Evolutionary conservation across 345 rosid genomes (phyloP).

Genomic region (Luvunga scandens): DNA sequence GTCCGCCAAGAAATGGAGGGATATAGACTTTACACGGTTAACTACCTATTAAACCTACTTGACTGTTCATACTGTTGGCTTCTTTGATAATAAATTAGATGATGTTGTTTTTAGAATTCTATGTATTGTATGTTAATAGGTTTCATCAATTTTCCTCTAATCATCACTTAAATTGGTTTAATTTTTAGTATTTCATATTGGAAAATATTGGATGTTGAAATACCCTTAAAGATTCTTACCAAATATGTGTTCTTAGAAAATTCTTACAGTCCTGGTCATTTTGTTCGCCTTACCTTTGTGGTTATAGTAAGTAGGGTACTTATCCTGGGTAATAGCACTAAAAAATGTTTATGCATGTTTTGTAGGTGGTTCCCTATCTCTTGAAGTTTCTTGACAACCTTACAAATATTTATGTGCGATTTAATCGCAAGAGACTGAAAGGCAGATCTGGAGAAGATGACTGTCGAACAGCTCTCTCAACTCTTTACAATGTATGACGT

Average conservation of each 20-base stretch:
- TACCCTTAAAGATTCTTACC: neutral
- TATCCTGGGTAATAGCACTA: neutral
- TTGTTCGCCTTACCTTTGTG: neutral
- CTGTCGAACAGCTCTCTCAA: conserved; percentile 83
- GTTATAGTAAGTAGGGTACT: neutral
- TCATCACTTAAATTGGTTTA: neutral
- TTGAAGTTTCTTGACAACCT: conserved; percentile 92
- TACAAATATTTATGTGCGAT: conserved; percentile 93
- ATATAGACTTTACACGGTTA: conserved; percentile 93
- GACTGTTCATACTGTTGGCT: neutral
- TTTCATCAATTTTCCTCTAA: neutral
- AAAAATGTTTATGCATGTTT: neutral
- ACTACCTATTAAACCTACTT: conserved; percentile 13
- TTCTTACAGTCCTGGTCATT: neutral
- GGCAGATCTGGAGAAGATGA: conserved; percentile 94
- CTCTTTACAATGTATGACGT: conserved; percentile 75
- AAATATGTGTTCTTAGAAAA: neutral
- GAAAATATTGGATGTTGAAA: neutral
- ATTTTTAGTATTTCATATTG: neutral
- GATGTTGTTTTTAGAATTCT: neutral
- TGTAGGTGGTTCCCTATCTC: conserved; percentile 93
- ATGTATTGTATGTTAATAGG: neutral
- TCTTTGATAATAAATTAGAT: neutral
- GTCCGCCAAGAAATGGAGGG: conserved; percentile 90
- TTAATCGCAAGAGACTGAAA: conserved; percentile 95